Base-by-base conservation (phyloP, 2,329 filamentous ascomycete genomes). In the Proliferodiscus dingleyae region DNA sequence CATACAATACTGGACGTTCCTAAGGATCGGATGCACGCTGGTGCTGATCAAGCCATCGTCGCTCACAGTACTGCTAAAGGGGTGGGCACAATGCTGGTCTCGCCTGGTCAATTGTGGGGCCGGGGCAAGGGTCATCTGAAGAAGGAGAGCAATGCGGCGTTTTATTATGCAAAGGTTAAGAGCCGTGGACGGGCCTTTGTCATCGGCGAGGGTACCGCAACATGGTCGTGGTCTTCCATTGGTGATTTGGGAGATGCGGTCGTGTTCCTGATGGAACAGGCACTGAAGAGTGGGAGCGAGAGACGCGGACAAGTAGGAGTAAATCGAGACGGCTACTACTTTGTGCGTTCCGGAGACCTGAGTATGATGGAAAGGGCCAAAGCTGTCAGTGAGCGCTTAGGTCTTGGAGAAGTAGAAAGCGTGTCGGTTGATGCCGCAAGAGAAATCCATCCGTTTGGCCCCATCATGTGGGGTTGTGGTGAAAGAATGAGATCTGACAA, bases 1-100 rank as follows among this genome's bases (percentile, higher is more conserved):
- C n/a, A 33, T 32, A n/a, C 9, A 13, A 42, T 41, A 41, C 4
- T 11, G n/a, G 21, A 22, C 26, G 19, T 30, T 29, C 16, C 7
- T 5, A 39, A 23, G 11, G 38, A 29, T 16, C 38, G 15, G 24
- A 41, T 43, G 41, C 41, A 43, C 36, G 9, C 29, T 22, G 37
- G 15, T 7, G 21, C 21, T 11, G 19, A 13, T 23, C 21, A 19
- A 9, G 36, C 18, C 11, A 21, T 38, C 13, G 13, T 28, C 26
- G 7, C 7, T 28, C 26, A 28, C 26, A 28, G 26, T 13, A 28
- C 13, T 28, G 26, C 26, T 13, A 28, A 28, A 13, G 26, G 26
- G 7, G 26, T 28, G 13, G 26, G 26, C 26, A 28, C 26, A 7
- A 28, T 28, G 13, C 26, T 28, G 7, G 7, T 28, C 26, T 28